Conservation (phyloP, 805 yeast species). For the Kluyveromyces siamensis region DNA sequence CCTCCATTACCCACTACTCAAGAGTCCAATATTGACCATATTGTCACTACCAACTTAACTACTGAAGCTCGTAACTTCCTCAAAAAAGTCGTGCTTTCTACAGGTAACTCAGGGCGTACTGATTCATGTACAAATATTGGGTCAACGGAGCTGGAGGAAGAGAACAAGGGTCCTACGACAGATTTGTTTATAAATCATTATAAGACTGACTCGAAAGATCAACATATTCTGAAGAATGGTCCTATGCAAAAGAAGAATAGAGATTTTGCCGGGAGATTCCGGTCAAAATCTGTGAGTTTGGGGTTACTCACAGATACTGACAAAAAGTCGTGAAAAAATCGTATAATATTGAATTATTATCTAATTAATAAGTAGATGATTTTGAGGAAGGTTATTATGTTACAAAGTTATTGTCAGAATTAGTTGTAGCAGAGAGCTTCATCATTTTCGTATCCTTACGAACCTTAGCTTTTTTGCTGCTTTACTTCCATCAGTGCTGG, state of each 20-base stretch:
- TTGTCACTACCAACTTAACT: slow-evolving; percentile 5
- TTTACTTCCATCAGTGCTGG: not conserved
- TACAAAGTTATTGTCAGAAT: too few relatives aligned
- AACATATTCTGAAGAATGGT: not conserved
- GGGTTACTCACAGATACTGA: slow-evolving; percentile 2
- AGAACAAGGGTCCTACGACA: not conserved
- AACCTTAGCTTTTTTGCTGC: not conserved
- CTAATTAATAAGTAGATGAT: not conserved
- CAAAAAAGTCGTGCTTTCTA: slow-evolving; percentile 10
- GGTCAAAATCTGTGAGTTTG: slow-evolving; percentile 8
- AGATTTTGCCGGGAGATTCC: slow-evolving; percentile 4
- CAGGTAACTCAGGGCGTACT: slow-evolving; percentile 9
- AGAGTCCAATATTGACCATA: slow-evolving; percentile 9
- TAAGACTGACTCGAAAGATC: not conserved
- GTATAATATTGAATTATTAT: too few relatives aligned
- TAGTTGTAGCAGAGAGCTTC: too few relatives aligned
- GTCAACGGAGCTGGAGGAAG: not conserved
- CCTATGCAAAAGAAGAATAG: not conserved
- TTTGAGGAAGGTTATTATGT: too few relatives aligned
- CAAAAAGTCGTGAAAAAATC: not conserved
- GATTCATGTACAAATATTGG: slow-evolving; percentile 5
- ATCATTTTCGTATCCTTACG: not conserved
- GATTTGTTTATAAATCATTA: slow-evolving; percentile 7
- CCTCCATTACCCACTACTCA: slow-evolving; percentile 12
- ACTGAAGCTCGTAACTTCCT: slow-evolving; percentile 10